These are phyloP conservation scores for Tephrocybe rancida DNA, from an alignment of 768 basidiomycete species.

Conservation along the genomic window DNA sequence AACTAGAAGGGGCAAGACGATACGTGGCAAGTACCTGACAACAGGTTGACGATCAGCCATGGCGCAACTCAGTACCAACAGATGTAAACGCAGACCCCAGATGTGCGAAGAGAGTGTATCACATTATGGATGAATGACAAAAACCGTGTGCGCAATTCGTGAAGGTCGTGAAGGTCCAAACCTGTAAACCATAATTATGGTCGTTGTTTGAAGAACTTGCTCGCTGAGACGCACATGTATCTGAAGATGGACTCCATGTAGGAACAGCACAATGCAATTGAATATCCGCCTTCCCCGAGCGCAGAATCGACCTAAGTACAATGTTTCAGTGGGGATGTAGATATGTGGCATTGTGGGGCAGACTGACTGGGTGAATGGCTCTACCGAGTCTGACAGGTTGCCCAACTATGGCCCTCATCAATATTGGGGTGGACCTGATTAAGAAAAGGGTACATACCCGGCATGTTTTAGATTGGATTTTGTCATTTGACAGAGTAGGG, in stretches of 20 bases:
- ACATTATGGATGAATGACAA: slow-evolving; percentile 67
- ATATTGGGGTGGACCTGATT: background rate
- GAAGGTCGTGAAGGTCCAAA: slow-evolving; percentile 68
- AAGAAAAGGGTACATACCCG: slow-evolving; percentile 32
- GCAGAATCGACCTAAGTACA: slow-evolving; percentile 44
- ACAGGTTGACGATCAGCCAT: slow-evolving; percentile 4
- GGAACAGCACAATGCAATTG: slow-evolving; percentile 69
- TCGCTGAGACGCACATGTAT: slow-evolving; percentile 50
- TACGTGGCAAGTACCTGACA: slow-evolving; percentile 64
- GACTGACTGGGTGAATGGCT: slow-evolving; percentile 62
- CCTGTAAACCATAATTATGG: slow-evolving; percentile 45
- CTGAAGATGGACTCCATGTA: slow-evolving; percentile 61
- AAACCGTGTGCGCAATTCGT: slow-evolving; percentile 63
- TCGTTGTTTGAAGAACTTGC: background rate
- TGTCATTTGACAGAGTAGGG: slow-evolving; percentile 24
- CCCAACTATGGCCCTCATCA: slow-evolving; percentile 42
- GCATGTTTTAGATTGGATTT: slow-evolving; percentile 24
- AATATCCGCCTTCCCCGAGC: slow-evolving; percentile 48
- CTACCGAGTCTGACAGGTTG: slow-evolving; percentile 56
- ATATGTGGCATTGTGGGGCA: background rate
- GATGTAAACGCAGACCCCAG: slow-evolving; percentile 49
- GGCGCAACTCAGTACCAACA: background rate
- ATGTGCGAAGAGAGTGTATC: slow-evolving; percentile 56
- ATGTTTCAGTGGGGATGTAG: background rate
- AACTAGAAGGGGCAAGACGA: slow-evolving; percentile 60